These are phyloP conservation scores for Pichia cephalocereana DNA, from an alignment of 805 yeast species.

Conservation along the genomic window DNA sequence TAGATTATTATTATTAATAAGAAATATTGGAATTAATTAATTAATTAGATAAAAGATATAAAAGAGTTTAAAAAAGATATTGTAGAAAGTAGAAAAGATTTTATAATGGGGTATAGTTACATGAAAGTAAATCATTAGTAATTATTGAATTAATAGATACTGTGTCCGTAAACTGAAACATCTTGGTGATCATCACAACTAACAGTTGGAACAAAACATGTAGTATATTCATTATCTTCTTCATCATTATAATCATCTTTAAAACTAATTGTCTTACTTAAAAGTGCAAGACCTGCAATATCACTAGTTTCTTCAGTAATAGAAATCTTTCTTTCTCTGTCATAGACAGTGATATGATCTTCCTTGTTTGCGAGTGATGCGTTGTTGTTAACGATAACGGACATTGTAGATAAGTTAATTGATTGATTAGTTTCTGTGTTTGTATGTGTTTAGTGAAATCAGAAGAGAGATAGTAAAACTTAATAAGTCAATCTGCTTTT, in stretches of 20 bases:
- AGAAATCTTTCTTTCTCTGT: constrained; percentile 5
- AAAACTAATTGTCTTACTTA: constrained; percentile 3
- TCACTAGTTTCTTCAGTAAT: background rate
- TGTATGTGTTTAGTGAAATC: background rate
- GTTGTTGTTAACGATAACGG: constrained; percentile 7
- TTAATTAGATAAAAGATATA: no score
- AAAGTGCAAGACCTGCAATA: constrained; percentile 1
- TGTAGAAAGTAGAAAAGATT: no score
- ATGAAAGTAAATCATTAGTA: no score
- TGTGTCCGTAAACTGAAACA: constrained; percentile 7
- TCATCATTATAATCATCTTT: constrained; percentile 2
- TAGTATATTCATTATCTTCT: background rate
- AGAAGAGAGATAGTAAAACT: no score
- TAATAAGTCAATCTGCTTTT: no score
- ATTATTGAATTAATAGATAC: background rate
- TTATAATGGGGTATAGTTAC: background rate
- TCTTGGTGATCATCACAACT: constrained; percentile 4
- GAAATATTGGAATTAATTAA: no score
- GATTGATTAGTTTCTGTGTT: background rate
- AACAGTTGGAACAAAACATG: constrained; percentile 4
- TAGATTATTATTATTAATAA: no score
- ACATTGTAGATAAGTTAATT: background rate
- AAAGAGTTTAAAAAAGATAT: no score
- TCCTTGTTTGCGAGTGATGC: constrained; percentile 2
- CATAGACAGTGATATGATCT: constrained; percentile 1